Percentiles rank a stretch among this genome's conserved stretches.
Evolutionary conservation across 192 early-diverging fungal species (phyloP).

Genomic region (Podila minutissima): DNA sequence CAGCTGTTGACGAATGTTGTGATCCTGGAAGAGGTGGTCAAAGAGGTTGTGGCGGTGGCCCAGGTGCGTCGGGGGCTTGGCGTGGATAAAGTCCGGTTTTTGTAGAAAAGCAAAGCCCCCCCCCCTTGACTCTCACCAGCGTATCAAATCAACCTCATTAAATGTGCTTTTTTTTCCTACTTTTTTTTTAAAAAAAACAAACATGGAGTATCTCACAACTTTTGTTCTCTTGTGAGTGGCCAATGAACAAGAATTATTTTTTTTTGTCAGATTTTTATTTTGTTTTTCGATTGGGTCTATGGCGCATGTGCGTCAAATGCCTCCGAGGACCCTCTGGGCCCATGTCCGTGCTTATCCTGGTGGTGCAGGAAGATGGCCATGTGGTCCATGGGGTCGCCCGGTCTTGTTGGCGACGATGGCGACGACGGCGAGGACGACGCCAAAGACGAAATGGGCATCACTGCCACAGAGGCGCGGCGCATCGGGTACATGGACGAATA

Average conservation of each 20-base stretch:
- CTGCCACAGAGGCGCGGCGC: too few species aligned
- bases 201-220: too few species aligned
- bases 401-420: neutral
- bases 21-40: slow-evolving; percentile 91
- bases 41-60: slow-evolving; percentile 88
- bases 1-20: slow-evolving; percentile 90
- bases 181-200: neutral
- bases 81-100: slow-evolving; percentile 69
- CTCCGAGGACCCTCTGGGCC: neutral
- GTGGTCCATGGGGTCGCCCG: neutral
- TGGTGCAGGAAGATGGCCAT: neutral
- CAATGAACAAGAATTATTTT: too few species aligned
- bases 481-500: neutral
- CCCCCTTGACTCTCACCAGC: neutral
- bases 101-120: slow-evolving; percentile 18
- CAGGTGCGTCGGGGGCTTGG: slow-evolving; percentile 81
- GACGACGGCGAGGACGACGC: neutral
- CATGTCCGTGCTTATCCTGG: neutral
- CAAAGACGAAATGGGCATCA: neutral
- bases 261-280: too few species aligned
- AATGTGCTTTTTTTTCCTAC: neutral
- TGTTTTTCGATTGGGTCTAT: too few species aligned
- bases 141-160: neutral
- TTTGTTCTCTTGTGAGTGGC: too few species aligned
- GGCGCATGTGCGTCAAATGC: too few species aligned